Evolutionary conservation across 2,329 filamentous ascomycete species (phyloP).

Genomic region (Neofusicoccum laricinum): DNA sequence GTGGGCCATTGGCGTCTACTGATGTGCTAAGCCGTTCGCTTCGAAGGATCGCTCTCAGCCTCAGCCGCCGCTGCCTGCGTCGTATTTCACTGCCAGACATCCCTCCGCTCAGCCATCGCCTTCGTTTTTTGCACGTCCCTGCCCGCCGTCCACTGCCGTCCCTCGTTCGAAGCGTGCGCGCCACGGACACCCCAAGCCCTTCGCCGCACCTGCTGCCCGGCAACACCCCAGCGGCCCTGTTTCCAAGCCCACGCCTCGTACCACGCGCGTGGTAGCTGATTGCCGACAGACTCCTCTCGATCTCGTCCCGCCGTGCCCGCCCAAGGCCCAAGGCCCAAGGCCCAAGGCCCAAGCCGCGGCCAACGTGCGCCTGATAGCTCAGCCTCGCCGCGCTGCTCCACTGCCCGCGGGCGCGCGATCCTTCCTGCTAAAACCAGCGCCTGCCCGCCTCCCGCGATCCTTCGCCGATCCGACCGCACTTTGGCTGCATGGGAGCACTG

Average conservation of each 20-base stretch:
- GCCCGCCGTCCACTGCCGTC: background rate
- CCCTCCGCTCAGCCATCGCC: background rate
- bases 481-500: background rate
- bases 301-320: background rate
- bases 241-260: too few relatives aligned
- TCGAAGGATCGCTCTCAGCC: conserved; percentile 10
- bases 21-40: conserved; percentile 13
- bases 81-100: conserved; percentile 4
- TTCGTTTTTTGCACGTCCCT: background rate
- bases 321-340: background rate
- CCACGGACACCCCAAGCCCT: background rate
- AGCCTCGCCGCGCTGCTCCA: background rate
- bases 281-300: background rate
- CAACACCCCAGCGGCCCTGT: background rate
- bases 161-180: background rate
- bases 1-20: background rate
- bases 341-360: background rate
- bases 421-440: conserved; percentile 1
- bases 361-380: background rate
- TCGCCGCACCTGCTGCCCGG: background rate
- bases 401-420: background rate
- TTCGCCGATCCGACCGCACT: background rate
- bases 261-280: background rate
- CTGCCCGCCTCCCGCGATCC: background rate
- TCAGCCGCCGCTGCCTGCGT: conserved; percentile 14